Percentiles rank a stretch among this genome's conserved stretches.
These are phyloP conservation scores for Clitoria ternatea DNA, from an alignment of 306 rosid species.

Conservation along the genomic window DNA sequence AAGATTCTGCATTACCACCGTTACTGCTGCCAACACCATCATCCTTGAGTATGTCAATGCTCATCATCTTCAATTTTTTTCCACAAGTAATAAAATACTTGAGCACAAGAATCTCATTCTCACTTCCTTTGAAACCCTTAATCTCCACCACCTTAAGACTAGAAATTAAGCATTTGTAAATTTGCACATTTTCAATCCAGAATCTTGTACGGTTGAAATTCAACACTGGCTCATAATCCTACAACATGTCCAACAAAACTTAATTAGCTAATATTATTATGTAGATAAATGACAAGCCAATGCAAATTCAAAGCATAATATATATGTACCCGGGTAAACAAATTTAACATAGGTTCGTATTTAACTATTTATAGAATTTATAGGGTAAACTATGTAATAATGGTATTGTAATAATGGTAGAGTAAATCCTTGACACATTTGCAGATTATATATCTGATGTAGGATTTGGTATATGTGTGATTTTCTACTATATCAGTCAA, in stretches of 20 bases:
- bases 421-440: no score
- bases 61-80: background rate
- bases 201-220: background rate
- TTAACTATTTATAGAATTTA: no score
- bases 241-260: background rate
- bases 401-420: no score
- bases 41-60: background rate
- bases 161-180: background rate
- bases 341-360: no score
- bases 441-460: no score
- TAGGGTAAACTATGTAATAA: no score
- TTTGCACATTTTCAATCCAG: background rate
- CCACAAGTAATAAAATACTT: background rate
- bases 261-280: background rate
- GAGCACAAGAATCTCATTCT: background rate
- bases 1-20: background rate
- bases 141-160: conserved; percentile 6
- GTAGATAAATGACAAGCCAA: background rate
- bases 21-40: background rate
- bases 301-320: background rate
- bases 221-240: conserved; percentile 24
- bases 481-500: no score
- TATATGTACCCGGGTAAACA: no score
- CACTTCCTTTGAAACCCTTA: background rate
- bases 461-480: no score